phyloP scores from a whole-genome alignment of 2,329 filamentous ascomycete species.

The Fusarium redolens region DNA sequence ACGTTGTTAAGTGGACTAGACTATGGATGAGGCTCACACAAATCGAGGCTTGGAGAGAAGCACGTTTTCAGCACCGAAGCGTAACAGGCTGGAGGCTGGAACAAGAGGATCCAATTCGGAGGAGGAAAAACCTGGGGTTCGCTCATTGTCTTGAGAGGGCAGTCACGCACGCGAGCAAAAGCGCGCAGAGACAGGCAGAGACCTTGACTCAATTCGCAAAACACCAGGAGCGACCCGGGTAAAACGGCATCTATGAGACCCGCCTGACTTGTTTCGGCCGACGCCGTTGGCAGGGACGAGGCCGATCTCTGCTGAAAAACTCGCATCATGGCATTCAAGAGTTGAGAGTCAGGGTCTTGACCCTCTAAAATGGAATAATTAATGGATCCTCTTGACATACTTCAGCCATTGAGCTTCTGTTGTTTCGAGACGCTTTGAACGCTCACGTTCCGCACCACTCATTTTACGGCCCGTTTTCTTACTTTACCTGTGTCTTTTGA shows the following conservation, averaged over 20 bases:
- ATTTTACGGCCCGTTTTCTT: conserved; percentile 22
- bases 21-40: neutral
- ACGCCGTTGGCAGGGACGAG: conserved; percentile 23
- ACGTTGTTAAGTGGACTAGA: conserved; percentile 14
- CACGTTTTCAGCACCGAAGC: conserved; percentile 16
- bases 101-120: conserved; percentile 6
- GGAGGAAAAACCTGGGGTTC: conserved; percentile 27
- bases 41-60: conserved; percentile 9
- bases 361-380: conserved; percentile 4
- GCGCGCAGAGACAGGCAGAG: neutral
- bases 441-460: conserved; percentile 1
- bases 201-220: neutral
- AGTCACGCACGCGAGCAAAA: conserved; percentile 26
- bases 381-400: conserved; percentile 1
- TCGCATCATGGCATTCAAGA: conserved; percentile 20
- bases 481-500: neutral
- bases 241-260: conserved; percentile 40
- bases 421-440: neutral
- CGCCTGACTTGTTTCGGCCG: conserved; percentile 33
- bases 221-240: conserved; percentile 28
- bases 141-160: conserved; percentile 5
- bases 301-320: conserved; percentile 33
- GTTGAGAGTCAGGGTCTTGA: conserved; percentile 6
- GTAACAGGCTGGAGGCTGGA: conserved; percentile 13
- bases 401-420: conserved; percentile 6